Conservation (phyloP, 495 filamentous ascomycete species). For the Hypomontagnella monticulosa region DNA sequence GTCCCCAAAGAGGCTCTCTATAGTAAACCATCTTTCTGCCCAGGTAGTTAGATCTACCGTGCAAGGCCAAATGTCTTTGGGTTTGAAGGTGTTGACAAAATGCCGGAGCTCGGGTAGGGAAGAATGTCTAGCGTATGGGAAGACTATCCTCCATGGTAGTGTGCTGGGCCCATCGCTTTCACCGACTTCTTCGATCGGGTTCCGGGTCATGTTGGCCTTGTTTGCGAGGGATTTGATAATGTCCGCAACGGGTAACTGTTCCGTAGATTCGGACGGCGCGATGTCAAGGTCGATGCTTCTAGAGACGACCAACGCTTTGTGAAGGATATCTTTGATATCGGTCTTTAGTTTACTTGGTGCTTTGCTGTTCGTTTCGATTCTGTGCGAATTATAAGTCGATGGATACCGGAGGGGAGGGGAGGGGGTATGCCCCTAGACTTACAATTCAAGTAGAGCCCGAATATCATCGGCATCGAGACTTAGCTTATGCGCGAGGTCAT, state of each 20-base stretch:
- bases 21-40: slow-evolving; percentile 66
- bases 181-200: slow-evolving; percentile 16
- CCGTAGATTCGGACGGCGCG: slow-evolving; percentile 27
- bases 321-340: slow-evolving; percentile 42
- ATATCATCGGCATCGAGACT: slow-evolving; percentile 62
- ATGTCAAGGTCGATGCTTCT: slow-evolving; percentile 51
- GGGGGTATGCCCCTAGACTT: slow-evolving; percentile 35
- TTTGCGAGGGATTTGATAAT: slow-evolving; percentile 46
- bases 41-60: slow-evolving; percentile 74
- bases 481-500: slow-evolving; percentile 72
- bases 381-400: slow-evolving; percentile 14
- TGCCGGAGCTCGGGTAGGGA: slow-evolving; percentile 82
- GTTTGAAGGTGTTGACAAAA: slow-evolving; percentile 73
- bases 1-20: slow-evolving; percentile 74
- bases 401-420: neutral
- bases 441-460: slow-evolving; percentile 58
- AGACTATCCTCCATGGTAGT: slow-evolving; percentile 62
- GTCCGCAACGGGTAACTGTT: slow-evolving; percentile 39
- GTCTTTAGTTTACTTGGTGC: slow-evolving; percentile 38
- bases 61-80: slow-evolving; percentile 84
- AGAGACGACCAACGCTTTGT: slow-evolving; percentile 36
- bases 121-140: slow-evolving; percentile 92
- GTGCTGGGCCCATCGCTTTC: neutral
- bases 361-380: slow-evolving; percentile 31
- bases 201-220: slow-evolving; percentile 35